A percentile compares a stretch with the other conserved stretches of the same genome.
These are phyloP conservation scores for Cutaneotrichosporon cutaneum DNA, from an alignment of 1,284 basidiomycete genomes.

Conservation along the genomic window DNA sequence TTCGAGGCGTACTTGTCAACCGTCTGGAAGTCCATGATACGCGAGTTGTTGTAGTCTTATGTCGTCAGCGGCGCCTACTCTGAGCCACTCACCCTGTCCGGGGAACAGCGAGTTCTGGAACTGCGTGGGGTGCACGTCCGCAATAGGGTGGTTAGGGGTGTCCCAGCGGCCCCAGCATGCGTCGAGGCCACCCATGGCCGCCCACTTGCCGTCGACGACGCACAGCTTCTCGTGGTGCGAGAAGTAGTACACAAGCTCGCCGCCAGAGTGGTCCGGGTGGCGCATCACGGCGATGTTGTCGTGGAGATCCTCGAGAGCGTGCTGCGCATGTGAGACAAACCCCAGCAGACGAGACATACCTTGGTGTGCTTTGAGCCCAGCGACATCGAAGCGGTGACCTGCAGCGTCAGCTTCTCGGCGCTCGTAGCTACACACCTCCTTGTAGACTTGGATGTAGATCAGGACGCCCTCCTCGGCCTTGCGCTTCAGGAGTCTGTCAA, in stretches of 20 bases:
- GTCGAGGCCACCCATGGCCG: conserved; percentile 97
- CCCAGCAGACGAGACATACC: conserved; percentile 46
- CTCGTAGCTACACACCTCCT: conserved; percentile 60
- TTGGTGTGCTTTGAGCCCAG: conserved; percentile 85
- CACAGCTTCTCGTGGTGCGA: conserved; percentile 66
- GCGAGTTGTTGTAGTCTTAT: conserved; percentile 76
- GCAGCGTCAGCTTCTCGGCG: conserved; percentile 13
- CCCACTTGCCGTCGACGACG: conserved; percentile 94
- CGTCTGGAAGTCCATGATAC: conserved; percentile 56
- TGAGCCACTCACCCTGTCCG: conserved; percentile 60
- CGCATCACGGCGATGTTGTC: conserved; percentile 82
- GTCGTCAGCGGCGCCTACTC: background rate
- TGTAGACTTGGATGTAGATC: conserved; percentile 84
- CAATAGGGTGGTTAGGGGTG: conserved; percentile 71
- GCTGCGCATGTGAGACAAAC: conserved; percentile 53
- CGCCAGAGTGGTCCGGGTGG: conserved; percentile 84
- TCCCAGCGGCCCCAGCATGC: conserved; percentile 87
- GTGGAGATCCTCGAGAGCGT: conserved; percentile 74
- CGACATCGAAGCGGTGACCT: conserved; percentile 84
- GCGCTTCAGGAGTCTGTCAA: conserved; percentile 76
- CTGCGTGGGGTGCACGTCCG: conserved; percentile 84
- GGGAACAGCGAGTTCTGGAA: conserved; percentile 81
- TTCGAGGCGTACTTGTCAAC: conserved; percentile 78
- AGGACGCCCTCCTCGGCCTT: conserved; percentile 89
- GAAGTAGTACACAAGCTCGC: conserved; percentile 53